Evolutionary conservation across 2,329 filamentous ascomycete genomes (phyloP).

Genomic region (Aspergillus carbonarius): DNA sequence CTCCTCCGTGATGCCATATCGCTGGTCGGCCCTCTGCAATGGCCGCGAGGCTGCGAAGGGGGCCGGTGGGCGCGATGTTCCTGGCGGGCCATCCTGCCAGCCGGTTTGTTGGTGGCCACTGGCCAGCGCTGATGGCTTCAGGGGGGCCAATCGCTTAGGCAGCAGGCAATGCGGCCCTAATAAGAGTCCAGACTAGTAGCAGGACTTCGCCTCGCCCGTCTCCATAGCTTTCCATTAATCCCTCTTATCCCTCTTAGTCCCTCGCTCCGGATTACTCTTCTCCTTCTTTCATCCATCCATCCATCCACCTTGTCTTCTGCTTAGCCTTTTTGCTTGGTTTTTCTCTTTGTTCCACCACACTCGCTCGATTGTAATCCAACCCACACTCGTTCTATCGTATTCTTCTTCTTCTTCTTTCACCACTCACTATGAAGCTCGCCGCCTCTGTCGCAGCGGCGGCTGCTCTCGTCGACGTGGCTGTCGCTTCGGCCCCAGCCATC

Average conservation of each 20-base stretch:
- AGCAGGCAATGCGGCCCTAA: not conserved
- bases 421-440: constrained; percentile 52
- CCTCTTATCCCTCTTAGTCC: not conserved
- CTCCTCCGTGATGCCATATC: not conserved
- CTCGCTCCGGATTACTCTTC: not conserved
- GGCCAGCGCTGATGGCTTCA: not conserved
- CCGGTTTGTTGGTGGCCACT: not conserved
- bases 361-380: not conserved
- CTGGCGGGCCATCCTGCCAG: not conserved
- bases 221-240: not conserved
- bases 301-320: not conserved
- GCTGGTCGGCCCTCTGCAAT: not conserved
- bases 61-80: not conserved
- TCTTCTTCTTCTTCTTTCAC: not conserved
- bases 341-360: not conserved
- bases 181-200: constrained; percentile 1
- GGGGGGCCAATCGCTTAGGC: not conserved
- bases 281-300: not conserved
- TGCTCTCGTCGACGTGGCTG: constrained; percentile 46
- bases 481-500: constrained; percentile 57
- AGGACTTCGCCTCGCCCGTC: not conserved
- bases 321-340: not conserved
- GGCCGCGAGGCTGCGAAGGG: not conserved
- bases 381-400: not conserved
- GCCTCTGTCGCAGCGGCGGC: constrained; percentile 47